phyloP scores from a whole-genome alignment of 1,284 basidiomycete genomes.

The Ganoderma sinense region DNA sequence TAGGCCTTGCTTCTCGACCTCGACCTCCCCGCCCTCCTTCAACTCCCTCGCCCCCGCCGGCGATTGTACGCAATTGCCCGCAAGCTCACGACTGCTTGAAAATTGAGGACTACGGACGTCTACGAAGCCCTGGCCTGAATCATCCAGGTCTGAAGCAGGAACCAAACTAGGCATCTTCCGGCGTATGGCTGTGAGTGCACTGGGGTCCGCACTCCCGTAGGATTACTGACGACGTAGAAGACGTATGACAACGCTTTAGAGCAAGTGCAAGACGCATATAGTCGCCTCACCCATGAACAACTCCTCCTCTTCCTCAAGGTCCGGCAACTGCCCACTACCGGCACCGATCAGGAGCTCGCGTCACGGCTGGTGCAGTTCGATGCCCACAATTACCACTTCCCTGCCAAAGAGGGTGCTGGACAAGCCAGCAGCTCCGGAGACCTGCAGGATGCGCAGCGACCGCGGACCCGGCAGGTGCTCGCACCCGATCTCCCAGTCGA shows the following conservation, averaged over 20 bases:
- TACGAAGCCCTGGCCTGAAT: neutral
- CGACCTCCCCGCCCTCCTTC: neutral
- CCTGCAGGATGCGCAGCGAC: conserved; percentile 25
- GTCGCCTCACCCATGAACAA: conserved; percentile 68
- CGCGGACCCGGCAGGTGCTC: conserved; percentile 38
- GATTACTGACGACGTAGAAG: conserved; percentile 28
- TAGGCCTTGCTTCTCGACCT: neutral
- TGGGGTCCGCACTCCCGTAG: neutral
- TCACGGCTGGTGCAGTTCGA: conserved; percentile 76
- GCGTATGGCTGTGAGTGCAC: conserved; percentile 31
- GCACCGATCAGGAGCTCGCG: conserved; percentile 67
- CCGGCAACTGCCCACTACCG: conserved; percentile 68
- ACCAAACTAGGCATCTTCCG: neutral
- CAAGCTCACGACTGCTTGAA: neutral
- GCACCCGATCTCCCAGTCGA: conserved; percentile 75
- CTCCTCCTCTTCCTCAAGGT: conserved; percentile 77
- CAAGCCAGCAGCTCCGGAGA: conserved; percentile 21
- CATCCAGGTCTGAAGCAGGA: neutral
- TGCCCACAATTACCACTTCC: conserved; percentile 72
- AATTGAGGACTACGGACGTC: neutral
- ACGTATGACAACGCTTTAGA: conserved; percentile 42
- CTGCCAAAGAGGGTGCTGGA: conserved; percentile 37
- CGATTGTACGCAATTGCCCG: neutral
- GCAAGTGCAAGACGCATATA: conserved; percentile 71
- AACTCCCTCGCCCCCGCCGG: neutral